A percentile compares a stretch with the other conserved stretches of the same genome.
Evolutionary conservation across 768 basidiomycete species (phyloP).

Genomic region (Suillus luteus): DNA sequence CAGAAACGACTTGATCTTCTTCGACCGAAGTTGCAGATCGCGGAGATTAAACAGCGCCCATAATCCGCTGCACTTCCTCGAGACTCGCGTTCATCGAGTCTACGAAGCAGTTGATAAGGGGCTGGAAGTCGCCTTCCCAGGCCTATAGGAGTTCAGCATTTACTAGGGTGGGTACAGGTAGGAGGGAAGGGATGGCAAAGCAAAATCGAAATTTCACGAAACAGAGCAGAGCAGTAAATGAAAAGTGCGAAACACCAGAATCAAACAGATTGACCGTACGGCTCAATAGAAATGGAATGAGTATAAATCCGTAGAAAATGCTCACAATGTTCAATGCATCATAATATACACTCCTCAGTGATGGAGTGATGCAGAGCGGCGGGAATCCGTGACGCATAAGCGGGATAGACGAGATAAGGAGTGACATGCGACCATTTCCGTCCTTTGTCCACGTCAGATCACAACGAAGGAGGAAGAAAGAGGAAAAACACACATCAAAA

Average conservation of each 20-base stretch:
- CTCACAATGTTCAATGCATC: constrained; percentile 37
- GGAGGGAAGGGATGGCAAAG: not conserved
- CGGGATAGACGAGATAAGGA: constrained; percentile 37
- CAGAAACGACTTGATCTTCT: not conserved
- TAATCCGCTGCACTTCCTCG: constrained; percentile 32
- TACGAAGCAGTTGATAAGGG: constrained; percentile 34
- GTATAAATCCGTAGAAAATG: not conserved
- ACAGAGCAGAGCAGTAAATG: not conserved
- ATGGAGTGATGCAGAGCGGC: constrained; percentile 32
- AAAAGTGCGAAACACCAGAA: not conserved
- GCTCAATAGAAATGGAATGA: not conserved
- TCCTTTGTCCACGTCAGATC: constrained; percentile 23
- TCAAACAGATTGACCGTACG: not conserved
- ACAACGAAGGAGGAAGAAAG: not conserved
- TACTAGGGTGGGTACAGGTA: not conserved
- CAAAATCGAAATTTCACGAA: not conserved
- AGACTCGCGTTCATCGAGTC: constrained; percentile 28
- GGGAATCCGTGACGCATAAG: constrained; percentile 36
- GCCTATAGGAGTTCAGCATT: constrained; percentile 21
- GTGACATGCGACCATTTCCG: constrained; percentile 39
- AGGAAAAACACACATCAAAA: constrained; percentile 32
- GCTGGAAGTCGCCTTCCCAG: constrained; percentile 37
- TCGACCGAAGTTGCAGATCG: not conserved
- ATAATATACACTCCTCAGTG: constrained; percentile 27
- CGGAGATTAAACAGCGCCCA: constrained; percentile 13